These are phyloP conservation scores for Paecilomyces sp. DNA, from an alignment of 2,329 filamentous ascomycete genomes.

Conservation along the genomic window DNA sequence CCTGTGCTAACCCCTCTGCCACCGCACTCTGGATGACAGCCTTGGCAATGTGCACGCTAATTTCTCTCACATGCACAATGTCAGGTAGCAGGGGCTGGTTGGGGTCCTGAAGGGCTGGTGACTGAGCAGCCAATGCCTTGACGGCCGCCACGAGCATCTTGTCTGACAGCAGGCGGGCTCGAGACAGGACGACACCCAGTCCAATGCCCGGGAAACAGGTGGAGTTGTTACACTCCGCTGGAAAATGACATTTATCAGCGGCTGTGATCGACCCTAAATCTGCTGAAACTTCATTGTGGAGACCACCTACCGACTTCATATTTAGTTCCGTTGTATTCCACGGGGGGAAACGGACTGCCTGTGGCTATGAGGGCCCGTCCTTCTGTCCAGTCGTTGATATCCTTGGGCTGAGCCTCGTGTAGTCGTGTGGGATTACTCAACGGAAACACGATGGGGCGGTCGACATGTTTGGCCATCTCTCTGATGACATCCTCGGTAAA, in stretches of 20 bases:
- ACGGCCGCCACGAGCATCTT: constrained; percentile 77
- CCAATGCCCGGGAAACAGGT: constrained; percentile 82
- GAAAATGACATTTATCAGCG: constrained; percentile 15
- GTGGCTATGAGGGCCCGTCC: constrained; percentile 75
- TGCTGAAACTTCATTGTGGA: constrained; percentile 5
- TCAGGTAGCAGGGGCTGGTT: constrained; percentile 66
- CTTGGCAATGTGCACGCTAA: constrained; percentile 70
- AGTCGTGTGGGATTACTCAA: constrained; percentile 79
- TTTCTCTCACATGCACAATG: constrained; percentile 63
- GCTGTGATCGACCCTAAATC: neutral
- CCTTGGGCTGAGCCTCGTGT: constrained; percentile 71
- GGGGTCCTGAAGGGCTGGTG: constrained; percentile 61
- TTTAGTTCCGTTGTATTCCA: constrained; percentile 50
- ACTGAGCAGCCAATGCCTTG: constrained; percentile 62
- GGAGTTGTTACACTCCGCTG: constrained; percentile 83
- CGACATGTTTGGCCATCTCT: constrained; percentile 67
- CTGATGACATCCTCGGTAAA: constrained; percentile 69
- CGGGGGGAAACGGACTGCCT: constrained; percentile 72
- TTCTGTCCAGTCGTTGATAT: constrained; percentile 70
- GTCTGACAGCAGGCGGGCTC: constrained; percentile 61
- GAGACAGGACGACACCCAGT: constrained; percentile 66
- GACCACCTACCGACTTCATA: constrained; percentile 46
- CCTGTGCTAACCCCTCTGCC: constrained; percentile 60
- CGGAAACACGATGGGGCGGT: constrained; percentile 70
- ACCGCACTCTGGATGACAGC: constrained; percentile 67